These are phyloP conservation scores for Colletotrichum musicola DNA, from an alignment of 2,329 filamentous ascomycete species.

Conservation along the genomic window DNA sequence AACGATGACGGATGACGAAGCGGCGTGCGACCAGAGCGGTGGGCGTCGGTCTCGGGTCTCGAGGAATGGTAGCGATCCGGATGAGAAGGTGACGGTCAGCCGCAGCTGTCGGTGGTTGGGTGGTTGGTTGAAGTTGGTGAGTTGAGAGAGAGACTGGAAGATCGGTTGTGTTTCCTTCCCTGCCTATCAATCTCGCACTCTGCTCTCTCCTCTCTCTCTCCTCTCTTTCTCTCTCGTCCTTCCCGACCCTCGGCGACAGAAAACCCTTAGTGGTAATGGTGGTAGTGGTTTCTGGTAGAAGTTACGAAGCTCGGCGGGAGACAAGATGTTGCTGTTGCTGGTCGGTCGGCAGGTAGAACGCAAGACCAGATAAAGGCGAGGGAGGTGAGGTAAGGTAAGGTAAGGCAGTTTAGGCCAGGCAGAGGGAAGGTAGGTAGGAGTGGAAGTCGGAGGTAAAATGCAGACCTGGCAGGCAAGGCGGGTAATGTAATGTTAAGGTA, in stretches of 20 bases:
- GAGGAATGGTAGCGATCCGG: conserved; percentile 10
- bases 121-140: not conserved
- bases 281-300: not conserved
- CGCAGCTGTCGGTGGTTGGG: not conserved
- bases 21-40: conserved; percentile 3
- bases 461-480: conserved; percentile 28
- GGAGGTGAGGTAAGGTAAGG: not conserved
- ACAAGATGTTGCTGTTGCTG: not conserved
- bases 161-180: not conserved
- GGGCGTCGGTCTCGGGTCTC: conserved; percentile 3
- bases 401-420: not conserved
- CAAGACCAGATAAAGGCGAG: no score
- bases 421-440: not conserved
- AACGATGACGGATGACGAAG: conserved; percentile 5
- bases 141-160: not conserved
- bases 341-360: conserved; percentile 17
- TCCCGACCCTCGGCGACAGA: not conserved
- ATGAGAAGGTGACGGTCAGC: not conserved
- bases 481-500: conserved; percentile 37
- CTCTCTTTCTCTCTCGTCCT: not conserved
- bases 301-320: conserved; percentile 11
- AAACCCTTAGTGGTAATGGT: not conserved
- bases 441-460: conserved; percentile 16
- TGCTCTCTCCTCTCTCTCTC: not conserved
- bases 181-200: no score